Percentiles rank a stretch among this genome's conserved stretches.
These are phyloP conservation scores for Ceratobasidium theobromae DNA, from an alignment of 1,284 basidiomycete species.

Conservation along the genomic window DNA sequence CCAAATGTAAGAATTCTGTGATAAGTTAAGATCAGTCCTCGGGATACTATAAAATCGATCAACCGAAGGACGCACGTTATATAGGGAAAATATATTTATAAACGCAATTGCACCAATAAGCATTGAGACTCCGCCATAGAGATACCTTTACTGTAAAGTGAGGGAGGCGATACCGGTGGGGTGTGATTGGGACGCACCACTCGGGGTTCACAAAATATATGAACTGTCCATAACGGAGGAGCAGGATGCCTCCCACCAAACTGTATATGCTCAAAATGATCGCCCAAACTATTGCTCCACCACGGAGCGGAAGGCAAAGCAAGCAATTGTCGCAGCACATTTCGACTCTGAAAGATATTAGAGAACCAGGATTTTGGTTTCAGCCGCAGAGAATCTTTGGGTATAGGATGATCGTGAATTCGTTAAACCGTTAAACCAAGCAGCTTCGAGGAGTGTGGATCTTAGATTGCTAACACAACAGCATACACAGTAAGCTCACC, in stretches of 20 bases:
- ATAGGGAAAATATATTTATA: slow-evolving; percentile 63
- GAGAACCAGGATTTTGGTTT: background rate
- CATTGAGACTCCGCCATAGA: slow-evolving; percentile 72
- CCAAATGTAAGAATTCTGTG: slow-evolving; percentile 71
- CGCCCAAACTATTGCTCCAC: slow-evolving; percentile 74
- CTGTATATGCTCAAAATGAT: slow-evolving; percentile 68
- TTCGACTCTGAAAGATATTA: background rate
- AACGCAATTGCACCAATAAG: slow-evolving; percentile 57
- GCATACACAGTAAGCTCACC: no score
- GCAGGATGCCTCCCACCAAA: slow-evolving; percentile 65
- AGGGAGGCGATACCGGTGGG: slow-evolving; percentile 1
- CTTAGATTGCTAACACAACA: no score
- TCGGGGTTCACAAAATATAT: slow-evolving; percentile 71
- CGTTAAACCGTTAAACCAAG: background rate
- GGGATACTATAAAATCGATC: background rate
- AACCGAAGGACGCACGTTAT: slow-evolving; percentile 54
- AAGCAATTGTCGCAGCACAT: slow-evolving; percentile 37
- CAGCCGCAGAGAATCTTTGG: slow-evolving; percentile 6
- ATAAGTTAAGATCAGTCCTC: slow-evolving; percentile 2
- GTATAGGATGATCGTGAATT: slow-evolving; percentile 6
- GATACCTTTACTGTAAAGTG: slow-evolving; percentile 57
- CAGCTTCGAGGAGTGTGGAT: no score
- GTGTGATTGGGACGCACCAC: slow-evolving; percentile 50
- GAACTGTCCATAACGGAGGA: slow-evolving; percentile 65
- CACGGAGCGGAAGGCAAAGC: slow-evolving; percentile 44